Conservation (phyloP, 2,329 filamentous ascomycete genomes). For the Cytospora leucostoma region DNA sequence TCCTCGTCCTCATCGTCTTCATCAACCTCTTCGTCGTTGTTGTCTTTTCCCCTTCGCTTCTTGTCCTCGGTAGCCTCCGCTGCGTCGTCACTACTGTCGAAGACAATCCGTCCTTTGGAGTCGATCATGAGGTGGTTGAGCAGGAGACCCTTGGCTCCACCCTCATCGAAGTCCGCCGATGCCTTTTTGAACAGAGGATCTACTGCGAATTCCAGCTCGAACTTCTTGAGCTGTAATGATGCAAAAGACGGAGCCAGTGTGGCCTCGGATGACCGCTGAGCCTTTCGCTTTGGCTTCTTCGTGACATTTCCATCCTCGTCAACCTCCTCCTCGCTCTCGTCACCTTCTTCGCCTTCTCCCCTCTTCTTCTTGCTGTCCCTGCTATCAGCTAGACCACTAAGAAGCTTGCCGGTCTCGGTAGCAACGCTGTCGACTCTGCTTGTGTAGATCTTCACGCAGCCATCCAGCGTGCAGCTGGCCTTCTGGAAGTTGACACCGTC, state of each 20-base stretch:
- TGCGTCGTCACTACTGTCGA: conserved; percentile 93
- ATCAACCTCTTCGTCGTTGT: conserved; percentile 41
- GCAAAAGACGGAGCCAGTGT: conserved; percentile 88
- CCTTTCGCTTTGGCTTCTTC: conserved; percentile 44
- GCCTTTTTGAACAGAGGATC: conserved; percentile 99
- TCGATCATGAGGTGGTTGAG: conserved; percentile 98
- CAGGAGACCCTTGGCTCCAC: conserved; percentile 90
- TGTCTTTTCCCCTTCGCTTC: conserved; percentile 37
- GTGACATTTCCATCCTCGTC: conserved; percentile 61
- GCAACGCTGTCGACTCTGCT: conserved; percentile 97
- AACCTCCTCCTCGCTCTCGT: conserved; percentile 64
- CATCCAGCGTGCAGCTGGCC: conserved; percentile 94
- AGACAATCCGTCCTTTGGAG: conserved; percentile 87
- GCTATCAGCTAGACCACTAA: conserved; percentile 91
- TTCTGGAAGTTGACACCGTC: conserved; percentile 99
- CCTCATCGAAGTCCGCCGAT: conserved; percentile 97
- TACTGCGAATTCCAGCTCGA: conserved; percentile 94
- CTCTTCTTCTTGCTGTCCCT: conserved; percentile 74
- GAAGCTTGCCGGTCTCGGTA: conserved; percentile 90
- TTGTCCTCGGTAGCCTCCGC: conserved; percentile 52
- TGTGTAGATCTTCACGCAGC: conserved; percentile 99
- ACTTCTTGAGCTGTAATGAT: conserved; percentile 90
- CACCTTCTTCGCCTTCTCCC: conserved; percentile 64
- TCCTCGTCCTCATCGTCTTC: conserved; percentile 44
- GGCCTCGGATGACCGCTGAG: conserved; percentile 83